Conservation (phyloP, 331 rosid species). For the Ulmus americana region DNA sequence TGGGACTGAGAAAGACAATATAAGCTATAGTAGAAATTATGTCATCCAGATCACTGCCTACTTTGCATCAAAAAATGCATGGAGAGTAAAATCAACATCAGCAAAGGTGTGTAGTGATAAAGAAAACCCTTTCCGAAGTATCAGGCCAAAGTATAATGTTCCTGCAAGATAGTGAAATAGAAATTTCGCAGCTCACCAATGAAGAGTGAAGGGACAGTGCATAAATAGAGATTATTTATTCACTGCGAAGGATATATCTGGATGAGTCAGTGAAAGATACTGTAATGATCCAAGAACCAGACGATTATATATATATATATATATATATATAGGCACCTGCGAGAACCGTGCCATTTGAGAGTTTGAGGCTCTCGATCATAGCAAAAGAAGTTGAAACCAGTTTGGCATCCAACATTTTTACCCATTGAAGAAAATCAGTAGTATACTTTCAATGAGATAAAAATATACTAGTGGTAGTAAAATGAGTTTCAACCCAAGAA, state of each 20-base stretch:
- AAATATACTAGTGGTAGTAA: not conserved
- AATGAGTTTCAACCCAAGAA: not conserved
- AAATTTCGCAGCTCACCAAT: not conserved
- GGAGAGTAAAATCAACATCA: not conserved
- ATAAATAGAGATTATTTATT: not conserved
- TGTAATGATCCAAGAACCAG: not conserved
- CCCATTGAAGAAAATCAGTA: not conserved
- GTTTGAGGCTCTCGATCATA: not conserved
- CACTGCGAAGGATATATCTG: not conserved
- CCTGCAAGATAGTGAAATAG: not conserved
- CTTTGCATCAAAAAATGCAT: not conserved
- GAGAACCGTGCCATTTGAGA: no score
- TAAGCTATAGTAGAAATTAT: no score
- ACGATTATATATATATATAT: no score
- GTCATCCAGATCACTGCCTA: no score
- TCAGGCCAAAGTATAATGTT: not conserved
- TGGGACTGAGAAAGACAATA: no score
- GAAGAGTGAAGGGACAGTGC: not conserved
- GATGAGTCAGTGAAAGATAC: not conserved
- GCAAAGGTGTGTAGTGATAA: not conserved
- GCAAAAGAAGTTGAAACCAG: not conserved
- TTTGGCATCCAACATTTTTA: not conserved
- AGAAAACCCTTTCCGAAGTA: not conserved
- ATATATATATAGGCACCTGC: no score
- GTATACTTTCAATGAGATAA: not conserved